Base-by-base conservation (phyloP, 2,329 filamentous ascomycete genomes). In the Acrodontium crateriforme region DNA sequence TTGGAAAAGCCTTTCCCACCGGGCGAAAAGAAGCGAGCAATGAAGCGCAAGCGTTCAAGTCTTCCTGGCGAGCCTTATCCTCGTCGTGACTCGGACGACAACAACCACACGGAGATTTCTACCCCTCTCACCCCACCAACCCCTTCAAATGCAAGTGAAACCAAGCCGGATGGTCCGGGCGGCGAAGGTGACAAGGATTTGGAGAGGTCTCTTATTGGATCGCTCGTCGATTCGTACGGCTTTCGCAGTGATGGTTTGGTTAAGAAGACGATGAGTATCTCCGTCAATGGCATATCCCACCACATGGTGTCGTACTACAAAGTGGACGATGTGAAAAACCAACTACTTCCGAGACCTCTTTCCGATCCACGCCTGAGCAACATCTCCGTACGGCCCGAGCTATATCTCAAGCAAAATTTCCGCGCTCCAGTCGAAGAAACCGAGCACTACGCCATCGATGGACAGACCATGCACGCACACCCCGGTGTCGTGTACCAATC, bases 201-300 rank as follows among this genome's bases (percentile, higher is more conserved):
- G 56, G 60, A 76, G 44, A 63, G 73, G 18, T 64, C 68, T 15
- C 58, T 85, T 29, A 74, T 89, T 24, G 85, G 84, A 5, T 91
- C 83, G 1, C 63, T 93, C 9, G 71, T 87, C n/a, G 84, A 92
- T 54, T 84, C 78, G 1, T 93, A 93, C 44, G 72, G 74, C 17
- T 93, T 93, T 65, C 89, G 89, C 46, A 63, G 73, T 9, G 69
- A 73, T 2, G 84, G 85, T 0, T 58, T 94, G 21, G 71, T 93
- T 37, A 94, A 94, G 65, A 93, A 93, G 62, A 93, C 84, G 0
- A 84, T 93, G 54, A 87, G 78, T 42, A 71, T 93, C 20, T 73
- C 69, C 2, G 73, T 78, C 27, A 67, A 76, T 15, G 78, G 78
- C 2, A 69, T 84, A 2, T 74, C 73, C 2, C 84, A 92, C 46